A percentile compares a stretch with the other conserved stretches of the same genome.
Conservation (phyloP, 2,329 filamentous ascomycete genomes). For the Fusarium pininemorale region DNA sequence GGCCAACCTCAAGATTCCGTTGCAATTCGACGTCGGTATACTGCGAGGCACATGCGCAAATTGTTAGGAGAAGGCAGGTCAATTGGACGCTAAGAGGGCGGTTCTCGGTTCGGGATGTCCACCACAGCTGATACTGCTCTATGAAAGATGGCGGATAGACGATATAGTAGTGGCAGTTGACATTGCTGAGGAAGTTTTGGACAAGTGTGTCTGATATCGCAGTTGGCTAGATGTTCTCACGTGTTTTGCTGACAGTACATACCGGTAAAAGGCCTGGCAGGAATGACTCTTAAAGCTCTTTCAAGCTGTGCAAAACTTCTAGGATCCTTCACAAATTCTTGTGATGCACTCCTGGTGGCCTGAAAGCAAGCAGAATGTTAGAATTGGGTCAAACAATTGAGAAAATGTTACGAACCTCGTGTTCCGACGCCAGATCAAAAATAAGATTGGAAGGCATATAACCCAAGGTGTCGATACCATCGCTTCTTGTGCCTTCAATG, state of each 20-base stretch:
- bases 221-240: slow-evolving; percentile 2
- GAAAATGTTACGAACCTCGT: slow-evolving; percentile 38
- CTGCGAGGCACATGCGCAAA: slow-evolving; percentile 51
- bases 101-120: slow-evolving; percentile 42
- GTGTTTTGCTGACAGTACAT: slow-evolving; percentile 13
- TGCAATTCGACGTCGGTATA: slow-evolving; percentile 46
- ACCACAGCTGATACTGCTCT: slow-evolving; percentile 51
- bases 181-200: slow-evolving; percentile 50
- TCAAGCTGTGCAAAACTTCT: slow-evolving; percentile 44
- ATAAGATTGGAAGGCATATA: slow-evolving; percentile 49
- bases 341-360: slow-evolving; percentile 21
- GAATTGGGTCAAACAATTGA: neutral
- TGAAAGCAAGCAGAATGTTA: slow-evolving; percentile 1
- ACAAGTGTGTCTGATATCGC: slow-evolving; percentile 47
- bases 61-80: slow-evolving; percentile 51
- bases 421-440: slow-evolving; percentile 37
- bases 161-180: slow-evolving; percentile 53
- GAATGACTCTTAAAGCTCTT: slow-evolving; percentile 46
- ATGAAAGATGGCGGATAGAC: slow-evolving; percentile 49
- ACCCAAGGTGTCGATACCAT: slow-evolving; percentile 48
- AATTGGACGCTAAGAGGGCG: slow-evolving; percentile 49
- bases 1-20: slow-evolving; percentile 45
- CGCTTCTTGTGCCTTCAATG: slow-evolving; percentile 39
- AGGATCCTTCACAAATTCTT: slow-evolving; percentile 37
- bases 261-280: slow-evolving; percentile 49